These are phyloP conservation scores for Pichia eremophila DNA, from an alignment of 805 yeast species.

Conservation along the genomic window DNA sequence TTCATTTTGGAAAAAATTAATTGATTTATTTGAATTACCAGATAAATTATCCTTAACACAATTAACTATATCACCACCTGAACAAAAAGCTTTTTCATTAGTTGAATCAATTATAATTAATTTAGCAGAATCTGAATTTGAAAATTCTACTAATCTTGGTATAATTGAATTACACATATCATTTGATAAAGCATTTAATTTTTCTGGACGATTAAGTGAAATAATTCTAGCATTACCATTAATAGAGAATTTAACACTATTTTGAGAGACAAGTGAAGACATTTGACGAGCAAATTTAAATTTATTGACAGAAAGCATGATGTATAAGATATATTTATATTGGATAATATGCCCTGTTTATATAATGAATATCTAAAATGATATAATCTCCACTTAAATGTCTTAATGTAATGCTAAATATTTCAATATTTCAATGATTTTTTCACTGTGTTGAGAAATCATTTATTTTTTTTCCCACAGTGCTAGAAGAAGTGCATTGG, in stretches of 20 bases:
- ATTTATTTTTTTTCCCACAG: no score
- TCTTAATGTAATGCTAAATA: no score
- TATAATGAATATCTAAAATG: no score
- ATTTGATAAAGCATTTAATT: slow-evolving; percentile 75
- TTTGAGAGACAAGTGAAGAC: not conserved
- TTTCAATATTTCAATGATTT: no score
- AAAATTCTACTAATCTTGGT: slow-evolving; percentile 68
- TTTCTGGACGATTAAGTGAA: slow-evolving; percentile 68
- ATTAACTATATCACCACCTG: slow-evolving; percentile 92
- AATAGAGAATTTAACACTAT: slow-evolving; percentile 48
- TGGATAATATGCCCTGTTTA: no score
- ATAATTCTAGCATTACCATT: slow-evolving; percentile 61
- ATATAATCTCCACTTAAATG: no score
- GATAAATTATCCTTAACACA: slow-evolving; percentile 53
- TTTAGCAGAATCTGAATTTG: slow-evolving; percentile 57
- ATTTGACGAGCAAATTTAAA: not conserved
- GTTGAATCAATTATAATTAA: slow-evolving; percentile 59
- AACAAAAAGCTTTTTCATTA: slow-evolving; percentile 71
- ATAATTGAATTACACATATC: slow-evolving; percentile 66
- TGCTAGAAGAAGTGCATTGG: no score
- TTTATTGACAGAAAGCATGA: no score
- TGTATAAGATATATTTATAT: no score
- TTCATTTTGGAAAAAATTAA: slow-evolving; percentile 67
- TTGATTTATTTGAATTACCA: slow-evolving; percentile 38
- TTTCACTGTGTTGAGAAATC: no score